Evolutionary conservation across 2,329 filamentous ascomycete species (phyloP).

Genomic region (Colletotrichum lentis): DNA sequence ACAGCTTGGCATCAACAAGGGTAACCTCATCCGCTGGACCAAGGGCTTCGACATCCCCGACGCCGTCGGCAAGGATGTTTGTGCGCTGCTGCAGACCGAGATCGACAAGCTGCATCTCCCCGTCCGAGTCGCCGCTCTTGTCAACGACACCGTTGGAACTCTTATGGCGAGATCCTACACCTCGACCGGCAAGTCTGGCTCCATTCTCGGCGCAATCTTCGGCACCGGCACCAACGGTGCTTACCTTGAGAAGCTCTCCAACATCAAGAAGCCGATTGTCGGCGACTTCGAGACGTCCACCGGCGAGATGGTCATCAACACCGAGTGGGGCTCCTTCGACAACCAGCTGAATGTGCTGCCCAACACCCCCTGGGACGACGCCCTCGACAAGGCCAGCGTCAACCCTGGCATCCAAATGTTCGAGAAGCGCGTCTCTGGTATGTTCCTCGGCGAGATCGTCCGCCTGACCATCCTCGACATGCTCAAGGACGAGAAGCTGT

Average conservation of each 20-base stretch:
- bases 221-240: conserved; percentile 97
- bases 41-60: conserved; percentile 99
- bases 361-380: conserved; percentile 81
- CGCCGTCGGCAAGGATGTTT: conserved; percentile 93
- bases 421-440: conserved; percentile 96
- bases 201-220: conserved; percentile 94
- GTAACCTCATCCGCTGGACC: conserved; percentile 93
- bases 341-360: conserved; percentile 90
- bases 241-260: conserved; percentile 90
- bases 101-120: conserved; percentile 87
- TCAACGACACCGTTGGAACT: conserved; percentile 97
- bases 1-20: conserved; percentile 94
- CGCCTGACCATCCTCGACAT: conserved; percentile 78
- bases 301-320: conserved; percentile 97
- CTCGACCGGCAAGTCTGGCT: conserved; percentile 84
- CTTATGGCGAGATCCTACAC: conserved; percentile 98
- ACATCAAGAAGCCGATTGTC: conserved; percentile 79
- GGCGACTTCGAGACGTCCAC: conserved; percentile 80
- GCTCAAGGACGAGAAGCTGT: conserved; percentile 70
- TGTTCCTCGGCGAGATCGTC: conserved; percentile 96
- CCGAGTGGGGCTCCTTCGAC: conserved; percentile 98
- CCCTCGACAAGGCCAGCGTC: conserved; percentile 79
- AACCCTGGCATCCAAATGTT: conserved; percentile 99
- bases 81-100: conserved; percentile 84
- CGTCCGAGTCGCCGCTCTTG: conserved; percentile 92